These are phyloP conservation scores for Brachypodium distachyon DNA, from an alignment of 202 grass and related monocot species.

Conservation along the genomic window DNA sequence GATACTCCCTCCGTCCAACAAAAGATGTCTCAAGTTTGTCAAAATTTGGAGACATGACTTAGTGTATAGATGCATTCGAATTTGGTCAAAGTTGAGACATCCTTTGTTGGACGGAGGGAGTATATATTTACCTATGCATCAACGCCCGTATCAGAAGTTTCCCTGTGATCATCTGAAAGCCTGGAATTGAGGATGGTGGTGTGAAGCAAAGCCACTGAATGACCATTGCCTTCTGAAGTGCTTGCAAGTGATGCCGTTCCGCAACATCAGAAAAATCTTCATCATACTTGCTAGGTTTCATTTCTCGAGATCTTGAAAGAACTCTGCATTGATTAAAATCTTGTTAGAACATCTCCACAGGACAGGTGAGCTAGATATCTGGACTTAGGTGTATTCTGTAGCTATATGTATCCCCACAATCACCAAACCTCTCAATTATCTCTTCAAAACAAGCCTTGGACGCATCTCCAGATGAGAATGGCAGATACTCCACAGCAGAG, in stretches of 20 bases:
- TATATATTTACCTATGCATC: slow-evolving; percentile 72
- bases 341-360: neutral
- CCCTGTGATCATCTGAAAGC: slow-evolving; percentile 59
- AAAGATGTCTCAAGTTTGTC: no score
- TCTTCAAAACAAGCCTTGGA: slow-evolving; percentile 85
- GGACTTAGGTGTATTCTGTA: neutral
- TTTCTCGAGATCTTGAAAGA: slow-evolving; percentile 82
- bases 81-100: no score
- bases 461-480: slow-evolving; percentile 61
- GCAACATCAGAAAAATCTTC: slow-evolving; percentile 65
- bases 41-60: no score
- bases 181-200: slow-evolving; percentile 68
- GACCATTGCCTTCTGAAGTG: slow-evolving; percentile 89
- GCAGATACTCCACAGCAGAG: slow-evolving; percentile 85
- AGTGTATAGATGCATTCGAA: no score
- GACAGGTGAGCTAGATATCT: neutral
- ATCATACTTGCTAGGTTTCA: slow-evolving; percentile 40
- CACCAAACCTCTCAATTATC: slow-evolving; percentile 84
- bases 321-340: slow-evolving; percentile 41
- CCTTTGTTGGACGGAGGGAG: no score
- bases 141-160: slow-evolving; percentile 88
- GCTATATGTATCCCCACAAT: neutral
- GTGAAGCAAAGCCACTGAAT: slow-evolving; percentile 98
- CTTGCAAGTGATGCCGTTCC: slow-evolving; percentile 69
- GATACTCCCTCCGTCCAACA: no score